These are phyloP conservation scores for Ogataea haglerorum DNA, from an alignment of 805 yeast species.

Conservation along the genomic window DNA sequence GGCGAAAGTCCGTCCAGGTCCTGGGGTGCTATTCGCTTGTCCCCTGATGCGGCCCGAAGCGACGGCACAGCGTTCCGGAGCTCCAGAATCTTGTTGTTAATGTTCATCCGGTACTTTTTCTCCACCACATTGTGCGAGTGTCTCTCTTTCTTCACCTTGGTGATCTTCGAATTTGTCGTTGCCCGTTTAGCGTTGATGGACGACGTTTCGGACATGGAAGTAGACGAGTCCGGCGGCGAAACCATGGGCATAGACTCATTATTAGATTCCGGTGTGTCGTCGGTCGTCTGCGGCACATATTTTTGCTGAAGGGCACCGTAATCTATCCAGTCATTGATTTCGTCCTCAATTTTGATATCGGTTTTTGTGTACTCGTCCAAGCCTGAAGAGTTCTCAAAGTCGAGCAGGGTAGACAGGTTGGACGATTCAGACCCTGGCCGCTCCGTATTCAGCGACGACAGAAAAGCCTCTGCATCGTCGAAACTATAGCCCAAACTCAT, in stretches of 20 bases:
- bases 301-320: slow-evolving; percentile 1
- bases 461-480: slow-evolving; percentile 29
- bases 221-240: slow-evolving; percentile 17
- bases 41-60: slow-evolving; percentile 54
- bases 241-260: slow-evolving; percentile 5
- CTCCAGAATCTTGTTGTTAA: slow-evolving; percentile 65
- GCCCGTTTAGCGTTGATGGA: neutral
- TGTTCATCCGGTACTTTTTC: slow-evolving; percentile 74
- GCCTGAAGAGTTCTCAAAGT: neutral
- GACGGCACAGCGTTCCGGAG: slow-evolving; percentile 78
- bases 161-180: slow-evolving; percentile 15
- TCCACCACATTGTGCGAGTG: slow-evolving; percentile 77
- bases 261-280: neutral
- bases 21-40: slow-evolving; percentile 32
- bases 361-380: neutral
- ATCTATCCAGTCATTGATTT: slow-evolving; percentile 9
- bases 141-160: slow-evolving; percentile 50
- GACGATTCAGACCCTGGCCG: neutral
- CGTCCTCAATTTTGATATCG: slow-evolving; percentile 5
- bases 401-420: neutral
- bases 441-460: slow-evolving; percentile 22
- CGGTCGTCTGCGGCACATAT: neutral
- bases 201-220: slow-evolving; percentile 13
- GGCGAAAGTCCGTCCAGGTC: slow-evolving; percentile 75
- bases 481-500: slow-evolving; percentile 25